Base-by-base conservation (phyloP, 768 basidiomycete genomes). In the Termitomyces bulborhizus region DNA sequence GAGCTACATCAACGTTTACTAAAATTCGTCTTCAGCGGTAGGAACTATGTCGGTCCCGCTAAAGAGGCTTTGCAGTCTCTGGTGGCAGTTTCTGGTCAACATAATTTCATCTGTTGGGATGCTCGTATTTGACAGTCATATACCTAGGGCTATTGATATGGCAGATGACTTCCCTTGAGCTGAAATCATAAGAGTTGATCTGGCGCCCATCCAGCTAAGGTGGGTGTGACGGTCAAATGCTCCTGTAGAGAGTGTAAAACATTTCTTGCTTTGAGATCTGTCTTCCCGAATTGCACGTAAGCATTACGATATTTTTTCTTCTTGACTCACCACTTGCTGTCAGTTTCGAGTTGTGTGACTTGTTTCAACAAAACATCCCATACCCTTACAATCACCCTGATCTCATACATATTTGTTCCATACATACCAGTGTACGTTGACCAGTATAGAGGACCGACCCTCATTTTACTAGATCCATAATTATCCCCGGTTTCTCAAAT, bases 201-300 rank as follows among this genome's bases (percentile, higher is more conserved):
- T 88, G 34, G 85, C 85, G 24, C 86, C 86, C 59, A 80, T 88
- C 40, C 86, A 88, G 64, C 84, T 86, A 47, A 77, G 81, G 86
- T 87, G 69, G 54, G 65, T 63, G 21, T 21, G 21, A 21, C 21
- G 21, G 21, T 21, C 21, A 21, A 21, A 21, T 21, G 21, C 21
- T 21, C 21, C 21, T 21, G 21, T 21, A 21, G 21, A 2, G 21
- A 21, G 21, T 21, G 16, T 49, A 9, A 39, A n/a, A 7, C n/a
- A 5, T 37, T 4, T 12, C 16, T 15, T 48, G 21, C 34, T 6
- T 16, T 32, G 1, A 21, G 21, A 21, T 21, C 4, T 4, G 26
- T 39, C 16, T 36, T 36, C n/a, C 36, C 48, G 36, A 49, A 39
- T 39, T 39, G 36, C 48, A 49, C 16, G 48, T 39, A 49, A 49